Percentiles rank a stretch among this genome's conserved stretches.
Conservation (phyloP, 306 rosid genomes). For the Urtica urens region DNA sequence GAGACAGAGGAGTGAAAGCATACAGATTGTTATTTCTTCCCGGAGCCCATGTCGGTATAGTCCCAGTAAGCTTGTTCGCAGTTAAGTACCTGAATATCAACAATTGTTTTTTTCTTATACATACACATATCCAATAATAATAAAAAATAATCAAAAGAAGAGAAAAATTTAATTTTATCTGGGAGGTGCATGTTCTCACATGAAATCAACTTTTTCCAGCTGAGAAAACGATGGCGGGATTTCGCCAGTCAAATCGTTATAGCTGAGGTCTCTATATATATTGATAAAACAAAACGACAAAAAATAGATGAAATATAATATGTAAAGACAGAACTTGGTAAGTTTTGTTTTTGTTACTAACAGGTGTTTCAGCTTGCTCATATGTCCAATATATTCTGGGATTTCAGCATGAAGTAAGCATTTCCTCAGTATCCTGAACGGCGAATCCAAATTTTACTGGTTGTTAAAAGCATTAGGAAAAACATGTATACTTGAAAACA, state of each 20-base stretch:
- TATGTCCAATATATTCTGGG: slow-evolving; percentile 48
- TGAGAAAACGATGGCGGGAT: slow-evolving; percentile 48
- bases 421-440: slow-evolving; percentile 59
- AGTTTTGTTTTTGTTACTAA: slow-evolving; percentile 24
- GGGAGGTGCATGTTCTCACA: slow-evolving; percentile 32
- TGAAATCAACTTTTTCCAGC: slow-evolving; percentile 44
- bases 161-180: not conserved
- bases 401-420: slow-evolving; percentile 51
- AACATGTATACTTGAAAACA: no score
- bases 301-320: slow-evolving; percentile 9
- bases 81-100: slow-evolving; percentile 51
- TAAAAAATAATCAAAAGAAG: slow-evolving; percentile 2
- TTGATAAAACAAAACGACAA: no score
- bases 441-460: slow-evolving; percentile 1
- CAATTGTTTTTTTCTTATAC: no score
- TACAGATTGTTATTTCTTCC: slow-evolving; percentile 47
- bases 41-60: slow-evolving; percentile 55
- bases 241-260: slow-evolving; percentile 57
- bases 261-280: slow-evolving; percentile 81
- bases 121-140: not conserved
- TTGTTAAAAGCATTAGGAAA: not conserved
- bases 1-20: slow-evolving; percentile 16
- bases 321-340: no score
- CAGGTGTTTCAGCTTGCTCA: slow-evolving; percentile 51
- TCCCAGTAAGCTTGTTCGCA: slow-evolving; percentile 62